phyloP scores from a whole-genome alignment of 73 alveolate genomes.

The Durusdinium trenchii region DNA sequence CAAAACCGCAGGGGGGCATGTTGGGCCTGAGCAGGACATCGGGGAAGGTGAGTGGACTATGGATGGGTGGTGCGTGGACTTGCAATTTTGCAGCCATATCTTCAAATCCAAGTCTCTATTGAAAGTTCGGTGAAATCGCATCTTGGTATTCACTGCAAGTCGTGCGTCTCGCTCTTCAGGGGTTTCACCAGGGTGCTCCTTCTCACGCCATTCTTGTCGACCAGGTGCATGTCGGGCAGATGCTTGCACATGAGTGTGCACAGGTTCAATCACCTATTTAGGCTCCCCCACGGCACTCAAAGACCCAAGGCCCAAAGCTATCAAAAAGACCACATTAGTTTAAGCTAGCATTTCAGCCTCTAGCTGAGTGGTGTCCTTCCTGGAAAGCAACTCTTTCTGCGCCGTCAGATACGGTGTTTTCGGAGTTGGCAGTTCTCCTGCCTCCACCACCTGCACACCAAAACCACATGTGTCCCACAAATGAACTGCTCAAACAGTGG shows the following conservation, averaged over 20 bases:
- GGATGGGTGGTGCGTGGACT: neutral
- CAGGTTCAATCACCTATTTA: neutral
- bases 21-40: neutral
- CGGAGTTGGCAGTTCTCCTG: neutral
- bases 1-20: neutral
- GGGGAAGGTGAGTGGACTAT: neutral
- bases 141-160: neutral
- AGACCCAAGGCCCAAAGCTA: no score
- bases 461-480: neutral
- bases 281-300: neutral
- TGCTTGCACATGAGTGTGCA: neutral
- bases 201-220: no score
- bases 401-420: no score
- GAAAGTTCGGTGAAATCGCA: neutral
- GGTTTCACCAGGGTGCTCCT: no score
- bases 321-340: no score
- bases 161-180: neutral
- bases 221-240: no score
- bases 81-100: neutral
- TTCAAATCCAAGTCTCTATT: neutral
- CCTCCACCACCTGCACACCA: no score
- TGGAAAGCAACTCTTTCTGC: neutral
- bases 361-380: conserved; percentile 38
- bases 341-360: no score
- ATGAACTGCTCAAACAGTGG: neutral